Base-by-base conservation (phyloP, 2,329 filamentous ascomycete genomes). In the Fusarium cyanostomum region DNA sequence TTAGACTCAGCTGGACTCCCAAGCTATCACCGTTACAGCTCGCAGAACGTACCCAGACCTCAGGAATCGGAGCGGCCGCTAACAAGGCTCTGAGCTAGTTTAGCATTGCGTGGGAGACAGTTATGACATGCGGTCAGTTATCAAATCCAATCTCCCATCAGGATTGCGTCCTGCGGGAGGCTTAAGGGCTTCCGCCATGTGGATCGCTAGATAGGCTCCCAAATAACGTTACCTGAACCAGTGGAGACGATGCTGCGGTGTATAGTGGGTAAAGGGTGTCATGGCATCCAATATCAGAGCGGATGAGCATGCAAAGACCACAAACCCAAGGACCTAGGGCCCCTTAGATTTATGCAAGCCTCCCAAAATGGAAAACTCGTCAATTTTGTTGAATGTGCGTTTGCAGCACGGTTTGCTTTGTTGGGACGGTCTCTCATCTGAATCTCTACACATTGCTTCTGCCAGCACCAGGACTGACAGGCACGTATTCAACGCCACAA, bases 381-480 rank as follows among this genome's bases (percentile, higher is more conserved):
- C 33, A 49, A 18, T 18, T 26, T 34, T 16, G 31, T 44, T 38
- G 34, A 15, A 33, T 30, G 35, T 9, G 26, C 5, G 34, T 49
- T 38, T 48, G 44, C 44, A 48, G n/a, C 12, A 31, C 26, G n/a
- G 11, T 33, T 50, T 51, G 37, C 48, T 51, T 51, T 51, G 35
- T 34, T 15, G n/a, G 16, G 28, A 41, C n/a, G 48, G 35, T 9
- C 24, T 33, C 16, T 41, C 28, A 51, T 33, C 31, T 41, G 46
- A 31, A 11, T 12, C 37, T 12, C 37, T 26, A 21, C 21, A 21
- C 21, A 4, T 21, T 21, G 21, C 31, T 30, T 16, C 6, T 28
- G 33, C 24, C 26, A 28, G 48, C 30, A n/a, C 35, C 18, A 15
- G 45, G 34, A 39, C 16, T 18, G 28, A 7, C 28, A 42, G 39